Base-by-base conservation (phyloP, 805 yeast genomes). In the Yarrowia sp. region DNA sequence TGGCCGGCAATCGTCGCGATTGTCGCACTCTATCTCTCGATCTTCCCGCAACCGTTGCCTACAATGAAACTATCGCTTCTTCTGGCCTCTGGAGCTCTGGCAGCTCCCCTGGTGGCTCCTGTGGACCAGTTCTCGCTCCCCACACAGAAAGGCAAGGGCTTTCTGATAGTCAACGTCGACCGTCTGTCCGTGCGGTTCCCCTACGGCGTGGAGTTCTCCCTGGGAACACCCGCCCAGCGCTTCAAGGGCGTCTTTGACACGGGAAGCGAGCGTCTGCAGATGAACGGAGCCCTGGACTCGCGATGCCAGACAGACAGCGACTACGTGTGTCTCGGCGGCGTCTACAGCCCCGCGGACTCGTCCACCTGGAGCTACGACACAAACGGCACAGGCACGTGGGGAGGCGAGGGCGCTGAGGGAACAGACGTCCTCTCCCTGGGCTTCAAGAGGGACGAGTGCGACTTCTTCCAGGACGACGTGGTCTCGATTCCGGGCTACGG, bases 231-330 rank as follows among this genome's bases (percentile, higher is more conserved):
- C 4, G 38, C 58, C 4, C 58, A 51, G 19, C 31, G 27, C 1
- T 51, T 51, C 42, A 51, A 51, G 42, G 58, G 58, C 16, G 58
- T 51, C n/a, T 51, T 51, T n/a, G 58, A 51, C 24, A 51, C 58
- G 12, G 58, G 58, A 7, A 33, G 42, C 12, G 42, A 51, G n/a
- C 41, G 58, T 13, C 42, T 51, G 31, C 58, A 51, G 13, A 51
- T 51, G 58, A 51, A 51, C 32, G 58, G 58, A 22, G 58, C 42
- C 2, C 22, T 4, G 3, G 58, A 51, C 42, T 51, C 58, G n/a
- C 29, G 58, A 35, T 51, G 58, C 42, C 42, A 33, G 10, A 24
- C 41, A 16, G 42, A 51, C 13, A 51, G 22, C 42, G 58, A 51
- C 16, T 51, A 51, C 24, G 42, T 33, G 24, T 51, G 58, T 25